Conservation (phyloP, 805 yeast genomes). For the Teunomyces atbi region DNA sequence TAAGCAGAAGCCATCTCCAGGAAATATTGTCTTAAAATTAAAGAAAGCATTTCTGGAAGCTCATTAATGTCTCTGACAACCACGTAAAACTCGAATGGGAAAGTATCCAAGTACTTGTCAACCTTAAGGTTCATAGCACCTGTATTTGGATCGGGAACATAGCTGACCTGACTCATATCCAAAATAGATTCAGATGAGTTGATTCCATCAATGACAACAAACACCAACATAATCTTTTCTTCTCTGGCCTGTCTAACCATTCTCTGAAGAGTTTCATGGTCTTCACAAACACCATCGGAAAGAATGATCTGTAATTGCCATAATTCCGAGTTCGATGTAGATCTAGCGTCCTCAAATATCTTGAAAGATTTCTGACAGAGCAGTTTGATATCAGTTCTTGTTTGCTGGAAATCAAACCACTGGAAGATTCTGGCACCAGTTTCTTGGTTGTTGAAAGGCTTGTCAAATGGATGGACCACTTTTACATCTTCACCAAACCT, state of each 20-base stretch:
- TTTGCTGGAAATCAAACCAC: slow-evolving; percentile 88
- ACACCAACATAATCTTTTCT: slow-evolving; percentile 89
- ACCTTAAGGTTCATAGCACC: slow-evolving; percentile 77
- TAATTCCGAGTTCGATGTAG: slow-evolving; percentile 53
- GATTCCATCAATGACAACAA: slow-evolving; percentile 90
- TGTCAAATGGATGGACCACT: slow-evolving; percentile 86
- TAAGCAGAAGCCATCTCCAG: slow-evolving; percentile 47
- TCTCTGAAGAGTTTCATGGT: slow-evolving; percentile 77
- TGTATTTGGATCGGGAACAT: slow-evolving; percentile 57
- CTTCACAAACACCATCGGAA: slow-evolving; percentile 97
- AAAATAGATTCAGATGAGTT: slow-evolving; percentile 80
- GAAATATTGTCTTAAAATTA: slow-evolving; percentile 89
- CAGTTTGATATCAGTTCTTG: slow-evolving; percentile 76
- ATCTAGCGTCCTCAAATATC: slow-evolving; percentile 62
- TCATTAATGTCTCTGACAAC: slow-evolving; percentile 87
- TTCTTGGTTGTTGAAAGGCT: slow-evolving; percentile 71
- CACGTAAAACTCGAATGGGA: slow-evolving; percentile 96
- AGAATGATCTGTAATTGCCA: slow-evolving; percentile 94
- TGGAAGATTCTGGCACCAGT: slow-evolving; percentile 82
- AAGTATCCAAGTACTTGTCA: slow-evolving; percentile 80
- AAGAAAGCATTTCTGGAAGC: slow-evolving; percentile 86
- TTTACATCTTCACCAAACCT: slow-evolving; percentile 83
- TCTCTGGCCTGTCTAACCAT: slow-evolving; percentile 91
- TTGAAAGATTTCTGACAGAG: slow-evolving; percentile 70
- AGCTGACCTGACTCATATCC: slow-evolving; percentile 92